phyloP scores from a whole-genome alignment of 805 yeast species.

The Metschnikowia gelsemii region DNA sequence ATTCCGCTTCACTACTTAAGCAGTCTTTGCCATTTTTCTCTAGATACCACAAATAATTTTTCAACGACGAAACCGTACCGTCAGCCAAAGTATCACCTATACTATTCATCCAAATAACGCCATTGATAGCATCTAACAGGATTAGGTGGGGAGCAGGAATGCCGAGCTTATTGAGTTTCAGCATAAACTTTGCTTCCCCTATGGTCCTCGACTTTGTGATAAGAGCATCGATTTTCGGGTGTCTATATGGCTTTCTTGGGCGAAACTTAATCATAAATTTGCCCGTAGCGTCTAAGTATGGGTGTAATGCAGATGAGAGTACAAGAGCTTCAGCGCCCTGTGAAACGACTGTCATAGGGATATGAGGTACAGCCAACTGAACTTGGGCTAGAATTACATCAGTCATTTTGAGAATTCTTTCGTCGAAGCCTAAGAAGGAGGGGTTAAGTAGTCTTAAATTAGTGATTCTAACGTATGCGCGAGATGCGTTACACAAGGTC shows the following conservation, averaged over 20 bases:
- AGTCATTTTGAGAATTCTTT: slow-evolving; percentile 53
- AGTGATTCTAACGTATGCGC: no score
- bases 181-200: slow-evolving; percentile 78
- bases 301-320: slow-evolving; percentile 61
- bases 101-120: slow-evolving; percentile 86
- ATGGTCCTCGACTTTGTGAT: slow-evolving; percentile 79
- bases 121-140: slow-evolving; percentile 74
- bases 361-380: slow-evolving; percentile 42
- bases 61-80: slow-evolving; percentile 59
- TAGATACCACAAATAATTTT: slow-evolving; percentile 69
- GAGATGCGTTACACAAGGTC: no score
- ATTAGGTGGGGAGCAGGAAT: slow-evolving; percentile 70
- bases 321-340: slow-evolving; percentile 94
- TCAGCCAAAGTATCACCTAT: slow-evolving; percentile 57
- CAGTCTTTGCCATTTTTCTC: slow-evolving; percentile 35
- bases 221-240: slow-evolving; percentile 71
- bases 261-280: slow-evolving; percentile 73
- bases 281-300: slow-evolving; percentile 41
- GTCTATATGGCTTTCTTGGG: slow-evolving; percentile 89
- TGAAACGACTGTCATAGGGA: slow-evolving; percentile 57
- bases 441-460: no score
- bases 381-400: slow-evolving; percentile 48
- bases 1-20: slow-evolving; percentile 37
- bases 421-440: no score
- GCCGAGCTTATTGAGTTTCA: slow-evolving; percentile 52